phyloP scores from a whole-genome alignment of 73 alveolate species.

The Paramecium bursaria region DNA sequence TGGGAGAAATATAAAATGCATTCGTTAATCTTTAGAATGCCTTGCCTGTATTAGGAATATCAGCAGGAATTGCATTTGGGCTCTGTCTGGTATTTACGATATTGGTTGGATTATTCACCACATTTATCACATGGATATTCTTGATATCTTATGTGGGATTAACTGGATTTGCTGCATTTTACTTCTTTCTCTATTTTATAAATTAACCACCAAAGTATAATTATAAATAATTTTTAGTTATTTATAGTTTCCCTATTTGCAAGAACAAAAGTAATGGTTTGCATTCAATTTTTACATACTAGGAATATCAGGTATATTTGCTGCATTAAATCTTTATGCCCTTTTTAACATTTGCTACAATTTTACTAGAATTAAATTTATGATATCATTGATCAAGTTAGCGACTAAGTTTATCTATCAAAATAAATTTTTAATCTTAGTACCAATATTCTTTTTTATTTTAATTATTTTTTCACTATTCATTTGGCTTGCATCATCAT shows the following conservation, averaged over 20 bases:
- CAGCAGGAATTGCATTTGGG: constrained; percentile 33
- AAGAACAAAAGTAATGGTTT: background rate
- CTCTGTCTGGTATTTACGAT: constrained; percentile 17
- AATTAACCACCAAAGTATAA: background rate
- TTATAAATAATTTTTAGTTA: background rate
- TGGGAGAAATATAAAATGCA: constrained; percentile 27
- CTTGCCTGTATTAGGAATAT: background rate
- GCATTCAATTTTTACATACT: constrained; percentile 39
- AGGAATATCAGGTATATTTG: constrained; percentile 38
- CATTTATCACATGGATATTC: background rate
- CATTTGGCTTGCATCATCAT: constrained; percentile 41
- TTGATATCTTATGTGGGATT: background rate
- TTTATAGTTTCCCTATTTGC: constrained; percentile 30
- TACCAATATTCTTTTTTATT: constrained; percentile 19
- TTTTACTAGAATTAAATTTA: constrained; percentile 28
- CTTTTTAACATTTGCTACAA: constrained; percentile 20
- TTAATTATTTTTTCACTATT: background rate
- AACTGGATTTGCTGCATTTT: constrained; percentile 21
- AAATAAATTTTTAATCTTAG: constrained; percentile 8
- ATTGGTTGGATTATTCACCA: constrained; percentile 20
- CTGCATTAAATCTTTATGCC: background rate
- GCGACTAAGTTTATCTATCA: constrained; percentile 22
- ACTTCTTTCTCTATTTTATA: background rate
- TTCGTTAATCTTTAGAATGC: background rate
- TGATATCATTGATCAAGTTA: constrained; percentile 47